Evolutionary conservation across 208 protist species (phyloP).

Genomic region (Trypanosoma lewisi): DNA sequence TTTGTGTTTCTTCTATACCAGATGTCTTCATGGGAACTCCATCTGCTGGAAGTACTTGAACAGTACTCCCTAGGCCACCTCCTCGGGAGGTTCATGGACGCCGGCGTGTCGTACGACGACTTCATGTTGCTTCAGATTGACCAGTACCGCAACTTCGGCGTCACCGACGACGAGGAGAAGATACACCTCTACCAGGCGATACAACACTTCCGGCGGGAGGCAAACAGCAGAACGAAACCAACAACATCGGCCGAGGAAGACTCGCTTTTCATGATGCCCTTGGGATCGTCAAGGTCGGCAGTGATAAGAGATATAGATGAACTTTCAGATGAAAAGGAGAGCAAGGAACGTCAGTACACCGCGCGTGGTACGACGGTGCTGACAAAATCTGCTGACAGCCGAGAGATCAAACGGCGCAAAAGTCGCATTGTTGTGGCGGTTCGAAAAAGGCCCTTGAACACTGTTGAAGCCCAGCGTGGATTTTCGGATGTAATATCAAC

Average conservation of each 20-base stretch:
- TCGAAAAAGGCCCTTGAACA: constrained; percentile 29
- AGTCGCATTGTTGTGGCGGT: constrained; percentile 38
- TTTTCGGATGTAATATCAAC: constrained; percentile 34
- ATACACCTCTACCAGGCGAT: constrained; percentile 29
- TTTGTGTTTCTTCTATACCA: not conserved
- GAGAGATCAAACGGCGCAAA: constrained; percentile 27
- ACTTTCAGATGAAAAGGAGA: constrained; percentile 22
- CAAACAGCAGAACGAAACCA: not conserved
- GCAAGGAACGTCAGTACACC: constrained; percentile 21
- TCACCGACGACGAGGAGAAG: constrained; percentile 27
- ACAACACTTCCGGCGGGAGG: constrained; percentile 15
- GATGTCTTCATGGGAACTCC: constrained; percentile 25
- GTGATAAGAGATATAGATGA: constrained; percentile 15
- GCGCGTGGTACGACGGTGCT: constrained; percentile 27
- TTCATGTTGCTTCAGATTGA: constrained; percentile 23
- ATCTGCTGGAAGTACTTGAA: constrained; percentile 21
- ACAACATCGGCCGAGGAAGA: not conserved
- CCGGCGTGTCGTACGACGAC: constrained; percentile 18
- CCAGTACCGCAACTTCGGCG: constrained; percentile 21
- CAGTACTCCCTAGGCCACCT: constrained; percentile 23
- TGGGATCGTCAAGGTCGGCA: not conserved
- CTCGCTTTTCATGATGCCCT: not conserved
- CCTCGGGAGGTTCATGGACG: constrained; percentile 25
- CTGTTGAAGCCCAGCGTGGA: constrained; percentile 26
- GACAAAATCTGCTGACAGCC: constrained; percentile 11